Evolutionary conservation across 805 yeast genomes (phyloP), one percentile per base, ranked within the genome.

Genomic region (Spathaspora girioi): DNA sequence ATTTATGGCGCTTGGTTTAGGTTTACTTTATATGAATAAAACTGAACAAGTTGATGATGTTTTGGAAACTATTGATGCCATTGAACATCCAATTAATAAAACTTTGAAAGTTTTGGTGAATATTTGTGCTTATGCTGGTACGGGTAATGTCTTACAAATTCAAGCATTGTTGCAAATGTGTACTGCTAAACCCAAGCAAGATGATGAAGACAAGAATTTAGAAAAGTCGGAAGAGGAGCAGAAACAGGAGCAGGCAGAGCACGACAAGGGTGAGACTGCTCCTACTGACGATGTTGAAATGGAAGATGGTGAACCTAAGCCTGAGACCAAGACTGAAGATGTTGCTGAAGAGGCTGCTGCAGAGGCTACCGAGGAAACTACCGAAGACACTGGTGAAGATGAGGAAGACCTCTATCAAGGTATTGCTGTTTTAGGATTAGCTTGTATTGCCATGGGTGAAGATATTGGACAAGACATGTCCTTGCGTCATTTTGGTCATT

Each of bases 401-500:
- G 81, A 76, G 50, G 88, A 82, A 53, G 81, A 78, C 56, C 68
- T 83, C 43, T 81, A 77, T 65, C 90, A 87, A 62, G 96, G 96
- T 1, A 89, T 89, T 63, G 94, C 98, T 9, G 97, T 94, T 17
- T 78, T 94, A 48, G 99, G 99, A 54, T 81, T 94, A 58, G 99
- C 97, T 0, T 79, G 88, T 56, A 88, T 96, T 61, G 94, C 97
- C 12, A 86, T 94, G 87, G 99, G 99, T 56, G 99, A 94, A 70
- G 96, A 89, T 57, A 89, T 94, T 66, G 99, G 99, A 32, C 96
- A 89, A 69, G 97, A 93, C 60, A 94, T 94, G 99, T 86, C 93
- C 9, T 74, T 93, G 64, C 92, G 99, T 67, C 99, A 94, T 70
- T 93, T 93, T 68, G 92, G 96, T 45, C 99, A 94, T 70, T 78